Evolutionary conservation across 2,329 filamentous ascomycete genomes (phyloP).

Genomic region (Colletotrichum liaoningense): DNA sequence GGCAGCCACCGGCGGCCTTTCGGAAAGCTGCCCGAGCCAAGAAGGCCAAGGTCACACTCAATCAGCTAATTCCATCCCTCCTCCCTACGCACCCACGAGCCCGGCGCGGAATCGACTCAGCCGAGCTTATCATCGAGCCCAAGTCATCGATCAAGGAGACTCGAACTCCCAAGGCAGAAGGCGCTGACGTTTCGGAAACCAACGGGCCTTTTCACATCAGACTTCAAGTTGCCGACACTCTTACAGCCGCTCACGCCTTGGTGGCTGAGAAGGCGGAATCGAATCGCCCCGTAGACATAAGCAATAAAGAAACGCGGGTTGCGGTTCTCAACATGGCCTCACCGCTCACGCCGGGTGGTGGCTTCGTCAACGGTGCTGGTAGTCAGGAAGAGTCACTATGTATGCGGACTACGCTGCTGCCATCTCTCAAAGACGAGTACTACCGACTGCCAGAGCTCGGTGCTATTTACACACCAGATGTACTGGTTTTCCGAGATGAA

Average conservation of each 20-base stretch:
- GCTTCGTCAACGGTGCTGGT: conserved; percentile 68
- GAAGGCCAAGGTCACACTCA: conserved; percentile 66
- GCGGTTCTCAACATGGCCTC: conserved; percentile 74
- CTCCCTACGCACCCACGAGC: conserved; percentile 65
- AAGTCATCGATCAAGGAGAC: conserved; percentile 10
- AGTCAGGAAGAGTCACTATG: conserved; percentile 73
- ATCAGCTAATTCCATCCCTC: conserved; percentile 68
- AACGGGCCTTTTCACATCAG: conserved; percentile 49
- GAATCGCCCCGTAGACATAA: not conserved
- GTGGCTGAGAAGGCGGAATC: conserved; percentile 15
- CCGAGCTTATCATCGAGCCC: conserved; percentile 58
- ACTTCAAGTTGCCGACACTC: conserved; percentile 62
- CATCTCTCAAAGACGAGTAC: conserved; percentile 67
- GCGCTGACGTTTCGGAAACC: not conserved
- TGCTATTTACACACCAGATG: conserved; percentile 67
- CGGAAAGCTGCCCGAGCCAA: conserved; percentile 58
- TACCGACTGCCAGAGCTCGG: conserved; percentile 71
- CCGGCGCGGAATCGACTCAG: conserved; percentile 62
- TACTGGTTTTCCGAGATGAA: conserved; percentile 65
- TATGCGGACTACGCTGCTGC: conserved; percentile 68
- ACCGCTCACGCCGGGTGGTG: conserved; percentile 69
- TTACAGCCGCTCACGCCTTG: conserved; percentile 60
- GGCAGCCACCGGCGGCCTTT: conserved; percentile 33
- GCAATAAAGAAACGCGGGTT: conserved; percentile 46
- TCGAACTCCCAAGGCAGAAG: not conserved